These are phyloP conservation scores for Nidularia pulvinata DNA, from an alignment of 768 basidiomycete genomes.

Conservation along the genomic window DNA sequence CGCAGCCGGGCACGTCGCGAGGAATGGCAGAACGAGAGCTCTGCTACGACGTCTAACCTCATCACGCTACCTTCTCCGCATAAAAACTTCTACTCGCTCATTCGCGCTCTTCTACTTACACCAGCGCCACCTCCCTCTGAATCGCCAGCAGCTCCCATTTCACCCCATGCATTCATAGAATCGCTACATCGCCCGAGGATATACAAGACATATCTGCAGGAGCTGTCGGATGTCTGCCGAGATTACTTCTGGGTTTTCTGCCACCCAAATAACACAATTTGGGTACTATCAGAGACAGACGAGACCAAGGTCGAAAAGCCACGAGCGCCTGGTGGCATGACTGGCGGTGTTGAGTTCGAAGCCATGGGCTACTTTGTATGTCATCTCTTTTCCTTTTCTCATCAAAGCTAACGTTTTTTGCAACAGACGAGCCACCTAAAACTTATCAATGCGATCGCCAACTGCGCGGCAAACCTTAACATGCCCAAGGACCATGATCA, in stretches of 20 bases:
- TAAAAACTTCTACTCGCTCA: conserved; percentile 68
- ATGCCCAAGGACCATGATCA: conserved; percentile 68
- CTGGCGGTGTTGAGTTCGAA: conserved; percentile 97
- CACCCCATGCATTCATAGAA: conserved; percentile 79
- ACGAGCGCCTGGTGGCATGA: conserved; percentile 96
- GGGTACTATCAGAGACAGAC: conserved; percentile 84
- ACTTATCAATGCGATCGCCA: conserved; percentile 80
- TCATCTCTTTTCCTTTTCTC: conserved; percentile 9
- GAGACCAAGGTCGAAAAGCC: conserved; percentile 86
- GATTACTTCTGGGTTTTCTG: conserved; percentile 99
- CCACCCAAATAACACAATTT: conserved; percentile 91
- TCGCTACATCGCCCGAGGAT: conserved; percentile 30
- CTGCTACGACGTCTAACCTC: conserved; percentile 38
- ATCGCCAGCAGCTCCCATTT: conserved; percentile 27
- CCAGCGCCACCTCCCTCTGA: conserved; percentile 34
- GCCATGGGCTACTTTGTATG: conserved; percentile 94
- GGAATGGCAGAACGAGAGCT: conserved; percentile 55
- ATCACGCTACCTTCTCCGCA: conserved; percentile 75
- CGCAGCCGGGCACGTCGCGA: conserved; percentile 38
- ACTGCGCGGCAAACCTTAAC: conserved; percentile 61
- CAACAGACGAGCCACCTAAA: conserved; percentile 86
- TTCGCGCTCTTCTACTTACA: conserved; percentile 72
- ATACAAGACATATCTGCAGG: conserved; percentile 35
- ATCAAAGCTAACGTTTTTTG: background rate
- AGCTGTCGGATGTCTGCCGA: conserved; percentile 81